These are phyloP conservation scores for Fusarium sp. DNA, from an alignment of 2,329 filamentous ascomycete genomes.

Conservation along the genomic window DNA sequence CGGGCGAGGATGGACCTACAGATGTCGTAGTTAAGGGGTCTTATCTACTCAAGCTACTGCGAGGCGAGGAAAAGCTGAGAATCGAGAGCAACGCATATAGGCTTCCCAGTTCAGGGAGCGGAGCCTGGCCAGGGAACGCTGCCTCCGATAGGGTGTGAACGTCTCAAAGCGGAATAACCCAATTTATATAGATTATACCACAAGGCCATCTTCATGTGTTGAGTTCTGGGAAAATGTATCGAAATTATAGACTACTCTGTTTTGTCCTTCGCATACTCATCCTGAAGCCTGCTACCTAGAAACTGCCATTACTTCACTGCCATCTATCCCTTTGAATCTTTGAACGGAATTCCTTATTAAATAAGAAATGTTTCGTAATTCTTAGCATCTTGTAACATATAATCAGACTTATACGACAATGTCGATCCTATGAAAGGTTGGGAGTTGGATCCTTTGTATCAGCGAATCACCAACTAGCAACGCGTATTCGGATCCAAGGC, in stretches of 20 bases:
- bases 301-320: too few species aligned
- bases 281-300: too few species aligned
- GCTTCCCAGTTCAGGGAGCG: slow-evolving; percentile 31
- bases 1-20: slow-evolving; percentile 45
- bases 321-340: too few species aligned
- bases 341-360: too few species aligned
- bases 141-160: slow-evolving; percentile 1
- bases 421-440: too few species aligned
- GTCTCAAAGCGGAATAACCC: background rate
- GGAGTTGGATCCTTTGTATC: background rate
- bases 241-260: too few species aligned
- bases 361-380: too few species aligned
- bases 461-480: slow-evolving; percentile 15
- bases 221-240: background rate
- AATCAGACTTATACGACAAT: too few species aligned
- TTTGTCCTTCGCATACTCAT: too few species aligned
- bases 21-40: slow-evolving; percentile 49
- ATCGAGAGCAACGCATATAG: slow-evolving; percentile 33
- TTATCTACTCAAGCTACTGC: slow-evolving; percentile 48
- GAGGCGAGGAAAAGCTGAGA: slow-evolving; percentile 26
- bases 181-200: background rate
- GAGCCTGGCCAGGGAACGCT: slow-evolving; percentile 12
- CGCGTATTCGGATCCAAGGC: slow-evolving; percentile 4
- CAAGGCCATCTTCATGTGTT: background rate
- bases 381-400: too few species aligned